A percentile compares a stretch with the other conserved stretches of the same genome.
phyloP scores from a whole-genome alignment of 208 protist species.

The Leishmania aethiopica region DNA sequence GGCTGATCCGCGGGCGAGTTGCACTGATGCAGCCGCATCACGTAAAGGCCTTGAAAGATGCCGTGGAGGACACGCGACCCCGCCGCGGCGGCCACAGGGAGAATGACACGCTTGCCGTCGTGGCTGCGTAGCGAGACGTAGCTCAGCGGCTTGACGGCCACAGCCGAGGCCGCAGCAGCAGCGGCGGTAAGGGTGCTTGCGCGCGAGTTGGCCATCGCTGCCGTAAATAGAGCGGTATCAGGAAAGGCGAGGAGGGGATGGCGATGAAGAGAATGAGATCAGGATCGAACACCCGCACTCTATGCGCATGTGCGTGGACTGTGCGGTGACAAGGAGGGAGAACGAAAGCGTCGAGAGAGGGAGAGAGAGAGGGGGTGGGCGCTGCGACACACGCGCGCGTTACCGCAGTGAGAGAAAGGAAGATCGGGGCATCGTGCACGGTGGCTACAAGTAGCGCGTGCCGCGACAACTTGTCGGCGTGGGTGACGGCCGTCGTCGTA shows the following conservation, averaged over 20 bases:
- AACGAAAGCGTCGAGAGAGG: background rate
- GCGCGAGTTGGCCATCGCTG: slow-evolving; percentile 2
- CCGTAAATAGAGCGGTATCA: background rate
- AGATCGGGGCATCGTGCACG: background rate
- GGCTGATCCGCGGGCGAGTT: background rate
- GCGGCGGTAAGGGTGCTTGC: background rate
- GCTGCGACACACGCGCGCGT: background rate
- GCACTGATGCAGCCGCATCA: slow-evolving; percentile 31
- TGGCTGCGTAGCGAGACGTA: slow-evolving; percentile 53
- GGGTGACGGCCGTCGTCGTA: background rate
- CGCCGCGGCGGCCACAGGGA: slow-evolving; percentile 56
- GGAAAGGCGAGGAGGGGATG: background rate
- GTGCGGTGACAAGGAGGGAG: background rate
- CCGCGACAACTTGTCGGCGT: background rate
- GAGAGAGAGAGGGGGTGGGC: background rate
- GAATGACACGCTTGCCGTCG: slow-evolving; percentile 54
- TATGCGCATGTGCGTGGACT: background rate
- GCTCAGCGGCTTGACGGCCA: slow-evolving; percentile 21
- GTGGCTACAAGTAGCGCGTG: background rate
- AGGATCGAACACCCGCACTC: background rate
- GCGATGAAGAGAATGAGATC: background rate
- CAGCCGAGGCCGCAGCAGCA: background rate
- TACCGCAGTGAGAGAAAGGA: background rate
- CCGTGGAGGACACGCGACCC: slow-evolving; percentile 57
- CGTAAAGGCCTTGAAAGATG: slow-evolving; percentile 53